Conservation (phyloP, 352 stramenopile genomes). For the Albugo laibachii region DNA sequence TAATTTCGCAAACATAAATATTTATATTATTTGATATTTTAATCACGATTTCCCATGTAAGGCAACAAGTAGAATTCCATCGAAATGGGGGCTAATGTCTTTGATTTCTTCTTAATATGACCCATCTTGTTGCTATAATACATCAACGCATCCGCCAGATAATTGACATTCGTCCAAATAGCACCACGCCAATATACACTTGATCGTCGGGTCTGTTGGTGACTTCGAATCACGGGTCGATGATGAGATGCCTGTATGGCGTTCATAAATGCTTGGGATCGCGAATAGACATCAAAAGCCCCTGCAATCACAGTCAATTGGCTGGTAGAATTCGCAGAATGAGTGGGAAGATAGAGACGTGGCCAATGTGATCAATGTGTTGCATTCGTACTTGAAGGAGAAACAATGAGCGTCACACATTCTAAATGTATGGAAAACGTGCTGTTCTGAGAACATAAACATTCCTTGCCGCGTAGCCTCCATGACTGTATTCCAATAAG, state of each 20-base stretch:
- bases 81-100: too few relatives aligned
- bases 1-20: too few relatives aligned
- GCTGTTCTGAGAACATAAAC: slow-evolving; percentile 37
- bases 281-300: slow-evolving; percentile 32
- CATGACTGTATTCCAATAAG: slow-evolving; percentile 52
- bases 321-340: slow-evolving; percentile 47
- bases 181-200: slow-evolving; percentile 85
- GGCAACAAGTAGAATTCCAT: too few relatives aligned
- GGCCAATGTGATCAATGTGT: slow-evolving; percentile 68
- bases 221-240: slow-evolving; percentile 73
- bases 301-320: slow-evolving; percentile 36
- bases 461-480: slow-evolving; percentile 49
- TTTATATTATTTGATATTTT: too few relatives aligned
- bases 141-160: slow-evolving; percentile 70
- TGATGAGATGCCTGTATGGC: slow-evolving; percentile 66
- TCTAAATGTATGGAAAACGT: background rate
- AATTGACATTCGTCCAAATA: slow-evolving; percentile 92
- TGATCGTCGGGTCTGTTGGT: slow-evolving; percentile 81
- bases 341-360: slow-evolving; percentile 77
- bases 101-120: slow-evolving; percentile 21
- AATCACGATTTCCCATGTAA: too few relatives aligned
- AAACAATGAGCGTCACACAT: background rate
- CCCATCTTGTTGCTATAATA: slow-evolving; percentile 36
- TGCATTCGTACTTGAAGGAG: slow-evolving; percentile 10
- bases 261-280: slow-evolving; percentile 53